A percentile compares a stretch with the other conserved stretches of the same genome.
Conservation (phyloP, 768 basidiomycete species). For the Tylopilus intermedius region DNA sequence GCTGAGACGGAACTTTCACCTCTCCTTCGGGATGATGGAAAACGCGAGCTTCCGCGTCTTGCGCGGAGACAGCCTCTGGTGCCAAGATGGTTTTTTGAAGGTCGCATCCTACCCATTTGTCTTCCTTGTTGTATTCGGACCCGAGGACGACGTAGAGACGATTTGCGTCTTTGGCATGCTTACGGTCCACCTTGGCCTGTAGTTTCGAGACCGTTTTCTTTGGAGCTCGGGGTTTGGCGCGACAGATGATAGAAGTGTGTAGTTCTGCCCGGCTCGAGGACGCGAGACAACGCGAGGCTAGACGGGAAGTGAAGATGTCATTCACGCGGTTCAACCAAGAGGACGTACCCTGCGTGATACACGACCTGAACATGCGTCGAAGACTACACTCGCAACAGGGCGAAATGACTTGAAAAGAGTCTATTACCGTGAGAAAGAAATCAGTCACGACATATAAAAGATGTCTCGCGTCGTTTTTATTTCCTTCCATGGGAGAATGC, state of each 20-base stretch:
- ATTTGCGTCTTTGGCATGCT: slow-evolving; percentile 36
- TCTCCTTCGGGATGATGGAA: slow-evolving; percentile 32
- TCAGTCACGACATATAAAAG: slow-evolving; percentile 21
- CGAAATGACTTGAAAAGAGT: background rate
- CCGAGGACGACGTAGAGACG: slow-evolving; percentile 72
- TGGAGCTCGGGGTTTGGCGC: slow-evolving; percentile 34
- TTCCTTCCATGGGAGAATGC: slow-evolving; percentile 46
- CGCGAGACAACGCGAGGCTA: slow-evolving; percentile 38
- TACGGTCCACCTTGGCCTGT: slow-evolving; percentile 41
- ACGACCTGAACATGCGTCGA: slow-evolving; percentile 25
- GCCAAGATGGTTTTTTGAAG: slow-evolving; percentile 62
- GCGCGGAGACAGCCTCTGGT: slow-evolving; percentile 39
- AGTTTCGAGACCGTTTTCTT: slow-evolving; percentile 41
- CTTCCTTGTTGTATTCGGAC: slow-evolving; percentile 55
- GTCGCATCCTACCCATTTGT: slow-evolving; percentile 63
- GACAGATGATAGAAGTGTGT: slow-evolving; percentile 46
- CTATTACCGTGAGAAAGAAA: slow-evolving; percentile 37
- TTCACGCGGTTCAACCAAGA: background rate
- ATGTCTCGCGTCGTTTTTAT: background rate
- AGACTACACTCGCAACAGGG: background rate
- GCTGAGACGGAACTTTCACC: slow-evolving; percentile 45
- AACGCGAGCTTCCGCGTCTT: slow-evolving; percentile 20
- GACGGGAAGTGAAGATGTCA: background rate
- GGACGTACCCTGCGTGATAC: slow-evolving; percentile 19
- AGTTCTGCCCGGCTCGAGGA: slow-evolving; percentile 40